A percentile compares a stretch with the other conserved stretches of the same genome.
These are phyloP conservation scores for Nevesoporus exiguus DNA, from an alignment of 768 basidiomycete species.

Conservation along the genomic window DNA sequence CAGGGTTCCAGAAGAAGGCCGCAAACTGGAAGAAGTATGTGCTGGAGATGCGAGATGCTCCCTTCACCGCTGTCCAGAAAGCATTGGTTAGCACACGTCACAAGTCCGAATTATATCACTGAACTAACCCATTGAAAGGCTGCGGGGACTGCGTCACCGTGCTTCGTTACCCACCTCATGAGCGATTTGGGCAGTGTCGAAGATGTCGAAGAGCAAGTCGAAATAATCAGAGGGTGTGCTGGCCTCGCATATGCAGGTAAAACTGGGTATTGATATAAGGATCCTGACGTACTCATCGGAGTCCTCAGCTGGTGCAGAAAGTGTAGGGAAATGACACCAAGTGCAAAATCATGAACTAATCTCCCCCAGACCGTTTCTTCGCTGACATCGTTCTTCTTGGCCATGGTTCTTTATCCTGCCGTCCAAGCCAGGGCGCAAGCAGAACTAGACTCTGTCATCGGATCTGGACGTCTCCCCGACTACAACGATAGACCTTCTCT, in stretches of 20 bases:
- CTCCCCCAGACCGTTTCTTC: slow-evolving; percentile 27
- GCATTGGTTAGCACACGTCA: slow-evolving; percentile 33
- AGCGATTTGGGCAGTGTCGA: slow-evolving; percentile 12
- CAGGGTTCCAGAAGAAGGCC: slow-evolving; percentile 49
- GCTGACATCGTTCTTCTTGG: slow-evolving; percentile 29
- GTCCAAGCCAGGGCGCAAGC: slow-evolving; percentile 30
- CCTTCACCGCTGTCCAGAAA: slow-evolving; percentile 37
- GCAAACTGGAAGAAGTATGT: slow-evolving; percentile 47
- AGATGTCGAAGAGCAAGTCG: slow-evolving; percentile 23
- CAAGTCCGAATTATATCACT: no score
- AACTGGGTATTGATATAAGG: slow-evolving; percentile 1
- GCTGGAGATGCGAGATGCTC: slow-evolving; percentile 46
- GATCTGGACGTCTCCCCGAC: slow-evolving; percentile 30
- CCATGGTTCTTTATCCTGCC: slow-evolving; percentile 28
- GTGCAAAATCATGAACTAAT: not conserved
- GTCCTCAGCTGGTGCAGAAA: slow-evolving; percentile 40
- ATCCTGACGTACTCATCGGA: slow-evolving; percentile 3
- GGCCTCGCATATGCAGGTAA: slow-evolving; percentile 47
- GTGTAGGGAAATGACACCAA: slow-evolving; percentile 13
- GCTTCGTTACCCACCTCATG: slow-evolving; percentile 31
- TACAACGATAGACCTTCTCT: slow-evolving; percentile 27
- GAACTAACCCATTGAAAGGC: slow-evolving; percentile 12
- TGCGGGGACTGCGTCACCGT: slow-evolving; percentile 28
- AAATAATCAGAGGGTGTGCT: slow-evolving; percentile 40
- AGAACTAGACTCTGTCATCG: slow-evolving; percentile 26